Base-by-base conservation (phyloP, 257 asterid genomes). In the Coffea eugenioides region DNA sequence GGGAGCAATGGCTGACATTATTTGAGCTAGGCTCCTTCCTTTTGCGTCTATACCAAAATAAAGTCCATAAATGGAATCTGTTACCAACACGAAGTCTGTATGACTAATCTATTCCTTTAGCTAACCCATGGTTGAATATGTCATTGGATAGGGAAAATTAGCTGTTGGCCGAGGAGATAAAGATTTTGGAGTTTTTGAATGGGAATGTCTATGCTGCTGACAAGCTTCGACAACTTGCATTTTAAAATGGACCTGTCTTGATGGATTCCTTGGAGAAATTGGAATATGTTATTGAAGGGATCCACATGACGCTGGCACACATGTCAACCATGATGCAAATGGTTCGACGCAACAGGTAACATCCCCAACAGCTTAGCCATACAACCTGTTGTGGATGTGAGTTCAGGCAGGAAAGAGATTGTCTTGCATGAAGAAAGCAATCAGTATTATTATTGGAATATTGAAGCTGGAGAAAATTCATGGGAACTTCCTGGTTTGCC, bases 351-450 rank as follows among this genome's bases (percentile, higher is more conserved):
- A 84, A 75, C 88, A 80, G 80, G 67, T 52, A 59, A 59, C 82
- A 74, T 70, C 74, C 77, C 84, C 88, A 83, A 85, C 82, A 80
- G 80, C 81, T 72, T 79, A 83, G 86, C 88, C 75, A 78, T 69
- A 54, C 91, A 82, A 46, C 81, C 68, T 78, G 85, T 71, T 61
- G 97, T 79, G 68, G 94, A 87, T 73, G 83, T 73, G 70, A 84
- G 71, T 84, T 87, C 86, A 25, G 92, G 94, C 62, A 94, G 99
- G 99, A 96, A 90, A 86, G 83, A 31, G 34, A 31, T 87, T 85
- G 97, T 96, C 79, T 85, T 92, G 87, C 96, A 94, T 79, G 98
- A 96, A 88, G 99, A 91, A 88, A 96, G 96, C 84, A 89, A 87
- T 85, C 93, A 89, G 78, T 92, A 96, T 75, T 96, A 96, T 76